These are phyloP conservation scores for Talaromyces thailandensis DNA, from an alignment of 495 filamentous ascomycete species.

Conservation along the genomic window DNA sequence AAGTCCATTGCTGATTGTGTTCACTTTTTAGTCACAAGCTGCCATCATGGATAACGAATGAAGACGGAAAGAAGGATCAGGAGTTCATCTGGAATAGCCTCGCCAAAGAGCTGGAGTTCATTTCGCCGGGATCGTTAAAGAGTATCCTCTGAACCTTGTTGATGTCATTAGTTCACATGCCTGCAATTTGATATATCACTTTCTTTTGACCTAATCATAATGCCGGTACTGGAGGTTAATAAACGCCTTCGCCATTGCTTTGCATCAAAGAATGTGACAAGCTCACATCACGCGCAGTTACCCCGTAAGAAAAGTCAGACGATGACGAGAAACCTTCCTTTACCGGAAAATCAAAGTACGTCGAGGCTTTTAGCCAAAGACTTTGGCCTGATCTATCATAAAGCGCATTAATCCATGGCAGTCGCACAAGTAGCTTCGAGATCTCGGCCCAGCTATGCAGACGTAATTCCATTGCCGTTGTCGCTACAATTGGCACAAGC, in stretches of 20 bases:
- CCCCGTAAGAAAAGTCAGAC: not conserved
- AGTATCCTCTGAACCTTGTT: not conserved
- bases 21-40: conserved; percentile 5
- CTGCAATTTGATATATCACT: not conserved
- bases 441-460: not conserved
- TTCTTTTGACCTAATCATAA: not conserved
- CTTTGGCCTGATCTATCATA: not conserved
- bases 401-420: not conserved
- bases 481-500: not conserved
- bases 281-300: not conserved
- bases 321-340: not conserved
- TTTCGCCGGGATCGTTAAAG: conserved; percentile 10
- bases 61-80: conserved; percentile 27
- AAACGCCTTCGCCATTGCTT: not conserved
- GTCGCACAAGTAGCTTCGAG: not conserved
- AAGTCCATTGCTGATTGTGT: not conserved
- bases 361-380: not conserved
- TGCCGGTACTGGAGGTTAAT: not conserved
- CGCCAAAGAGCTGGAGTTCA: conserved; percentile 10
- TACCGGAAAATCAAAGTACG: not conserved
- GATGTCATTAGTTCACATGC: not conserved
- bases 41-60: conserved; percentile 17
- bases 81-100: conserved; percentile 29
- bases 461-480: not conserved
- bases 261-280: not conserved